Evolutionary conservation across 2,329 filamentous ascomycete species (phyloP), one percentile per base, ranked within the genome.

Genomic region (Hypoxylon sp.): DNA sequence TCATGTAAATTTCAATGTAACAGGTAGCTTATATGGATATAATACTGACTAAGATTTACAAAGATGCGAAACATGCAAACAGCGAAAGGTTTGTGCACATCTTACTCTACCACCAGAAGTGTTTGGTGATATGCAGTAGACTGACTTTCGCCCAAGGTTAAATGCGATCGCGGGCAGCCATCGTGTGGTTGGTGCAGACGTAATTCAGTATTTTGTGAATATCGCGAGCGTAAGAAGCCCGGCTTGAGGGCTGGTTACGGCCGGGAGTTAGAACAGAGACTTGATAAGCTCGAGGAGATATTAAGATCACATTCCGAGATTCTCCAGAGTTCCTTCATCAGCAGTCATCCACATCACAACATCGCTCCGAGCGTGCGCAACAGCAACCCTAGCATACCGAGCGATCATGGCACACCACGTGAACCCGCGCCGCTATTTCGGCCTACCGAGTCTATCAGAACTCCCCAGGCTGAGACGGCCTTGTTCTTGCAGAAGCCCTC

Each of bases 41-140:
- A 70, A 70, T 55, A 71, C 81, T 82, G 77, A 83, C 71, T 56
- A 55, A 32, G 61, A 10, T 68, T 76, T 73, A 77, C 44, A 22
- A 64, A 90, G 88, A 72, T 90, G 91, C 74, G 91, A 94, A 78
- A 83, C 91, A 53, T 93, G 91, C 81, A 93, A 94, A 78, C 88
- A 91, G 76, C 83, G 91, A 80, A 94, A 94, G 83, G 91, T 92
- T 78, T 57, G 76, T 72, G 15, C 6, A 41, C 48, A 48, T 43
- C 49, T 19, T 39, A 19, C 34, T 22, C 20, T 26, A 41, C 39
- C 11, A n/a, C 17, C 28, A 41, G 11, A 13, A 32, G 41, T 47
- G 44, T 28, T 39, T 46, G 11, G 26, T 44, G 34, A 20, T 39
- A 52, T 2, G 57, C 59, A 69, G 20, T 30, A 28, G 30, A 65